These are phyloP conservation scores for Colletotrichum sidae DNA, from an alignment of 2,329 filamentous ascomycete genomes.

Conservation along the genomic window DNA sequence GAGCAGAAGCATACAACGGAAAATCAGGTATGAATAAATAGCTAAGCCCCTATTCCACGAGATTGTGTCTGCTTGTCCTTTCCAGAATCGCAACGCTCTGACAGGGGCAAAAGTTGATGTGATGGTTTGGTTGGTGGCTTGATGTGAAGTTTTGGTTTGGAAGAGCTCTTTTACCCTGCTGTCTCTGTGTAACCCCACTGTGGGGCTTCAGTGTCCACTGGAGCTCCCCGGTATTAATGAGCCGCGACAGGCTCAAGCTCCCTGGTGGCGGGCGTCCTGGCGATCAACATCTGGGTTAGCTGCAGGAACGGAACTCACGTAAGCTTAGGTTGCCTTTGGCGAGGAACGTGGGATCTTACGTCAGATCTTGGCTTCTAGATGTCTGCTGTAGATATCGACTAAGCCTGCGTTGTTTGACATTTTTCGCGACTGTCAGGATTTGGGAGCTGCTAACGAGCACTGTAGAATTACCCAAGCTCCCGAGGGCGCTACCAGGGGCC, in stretches of 20 bases:
- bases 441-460: no score
- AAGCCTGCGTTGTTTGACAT: no score
- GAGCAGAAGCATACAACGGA: no score
- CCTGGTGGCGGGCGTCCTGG: slow-evolving; percentile 4
- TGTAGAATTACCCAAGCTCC: no score
- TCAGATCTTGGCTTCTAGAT: no score
- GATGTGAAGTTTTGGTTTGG: slow-evolving; percentile 28
- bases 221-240: slow-evolving; percentile 16
- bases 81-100: neutral
- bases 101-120: neutral
- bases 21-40: no score
- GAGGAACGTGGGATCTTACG: no score
- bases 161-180: neutral
- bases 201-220: slow-evolving; percentile 26
- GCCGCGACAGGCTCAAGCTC: slow-evolving; percentile 9
- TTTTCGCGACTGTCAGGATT: no score
- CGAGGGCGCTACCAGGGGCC: no score
- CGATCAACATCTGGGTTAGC: neutral
- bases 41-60: no score
- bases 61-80: neutral
- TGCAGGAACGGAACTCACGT: slow-evolving; percentile 11
- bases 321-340: neutral
- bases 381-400: no score
- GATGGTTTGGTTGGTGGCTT: neutral
- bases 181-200: slow-evolving; percentile 28